Percentiles rank a stretch among this genome's conserved stretches.
These are phyloP conservation scores for Buxus sempervirens DNA, from an alignment of 164 flowering plant genomes.

Conservation along the genomic window DNA sequence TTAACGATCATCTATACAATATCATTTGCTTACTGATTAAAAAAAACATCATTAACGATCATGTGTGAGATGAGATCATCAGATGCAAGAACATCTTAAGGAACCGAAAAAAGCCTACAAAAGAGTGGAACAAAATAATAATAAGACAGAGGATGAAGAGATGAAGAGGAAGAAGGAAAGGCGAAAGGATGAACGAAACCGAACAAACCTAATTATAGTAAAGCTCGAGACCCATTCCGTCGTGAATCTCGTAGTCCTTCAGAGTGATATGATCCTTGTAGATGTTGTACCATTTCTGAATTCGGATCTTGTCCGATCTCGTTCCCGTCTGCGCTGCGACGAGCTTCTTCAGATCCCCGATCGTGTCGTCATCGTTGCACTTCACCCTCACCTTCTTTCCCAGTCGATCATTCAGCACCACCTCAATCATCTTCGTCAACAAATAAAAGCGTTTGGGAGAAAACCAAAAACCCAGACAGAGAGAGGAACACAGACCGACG, in stretches of 20 bases:
- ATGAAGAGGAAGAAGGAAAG: neutral
- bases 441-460: neutral
- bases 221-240: conserved; percentile 97
- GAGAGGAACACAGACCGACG: no score
- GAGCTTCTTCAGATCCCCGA: conserved; percentile 90
- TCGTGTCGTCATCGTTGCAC: conserved; percentile 94
- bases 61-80: no score
- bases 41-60: no score
- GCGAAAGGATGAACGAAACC: neutral
- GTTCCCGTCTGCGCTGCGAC: conserved; percentile 93
- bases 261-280: conserved; percentile 94
- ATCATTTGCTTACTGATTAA: neutral
- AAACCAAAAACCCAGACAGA: conserved; percentile 14
- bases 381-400: conserved; percentile 94
- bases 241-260: conserved; percentile 89
- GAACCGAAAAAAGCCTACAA: no score
- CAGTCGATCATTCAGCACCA: conserved; percentile 84
- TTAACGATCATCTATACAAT: no score
- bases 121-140: neutral
- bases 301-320: conserved; percentile 71
- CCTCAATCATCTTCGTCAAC: conserved; percentile 74
- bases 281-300: conserved; percentile 88
- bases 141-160: neutral
- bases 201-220: conserved; percentile 57
- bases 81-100: no score